Evolutionary conservation across 345 rosid genomes (phyloP).

Genomic region (Hibiscus trionum): DNA sequence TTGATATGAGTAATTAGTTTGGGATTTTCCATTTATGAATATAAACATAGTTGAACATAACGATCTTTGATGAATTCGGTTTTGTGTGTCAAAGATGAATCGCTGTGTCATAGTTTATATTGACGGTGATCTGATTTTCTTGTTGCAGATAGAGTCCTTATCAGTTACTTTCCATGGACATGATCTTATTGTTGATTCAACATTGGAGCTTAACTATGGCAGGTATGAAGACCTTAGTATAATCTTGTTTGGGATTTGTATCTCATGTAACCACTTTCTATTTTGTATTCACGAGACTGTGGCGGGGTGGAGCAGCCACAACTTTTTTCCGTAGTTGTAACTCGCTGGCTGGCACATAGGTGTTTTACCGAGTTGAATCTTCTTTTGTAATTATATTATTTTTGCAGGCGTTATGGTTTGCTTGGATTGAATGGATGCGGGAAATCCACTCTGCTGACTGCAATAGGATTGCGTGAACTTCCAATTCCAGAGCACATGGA

Average conservation of each 20-base stretch:
- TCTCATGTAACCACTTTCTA: not conserved
- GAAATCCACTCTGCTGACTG: constrained; percentile 82
- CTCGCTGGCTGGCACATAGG: too few species aligned
- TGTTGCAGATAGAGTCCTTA: constrained; percentile 84
- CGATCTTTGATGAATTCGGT: not conserved
- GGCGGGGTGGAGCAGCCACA: too few species aligned
- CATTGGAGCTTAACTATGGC: constrained; percentile 95
- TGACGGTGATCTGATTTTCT: not conserved
- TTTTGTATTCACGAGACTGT: not conserved
- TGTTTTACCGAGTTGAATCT: not conserved
- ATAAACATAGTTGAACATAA: not conserved
- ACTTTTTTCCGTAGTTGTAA: too few species aligned
- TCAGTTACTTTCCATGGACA: constrained; percentile 97
- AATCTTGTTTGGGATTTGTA: not conserved
- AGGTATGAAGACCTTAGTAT: constrained; percentile 30
- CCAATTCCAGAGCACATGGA: constrained; percentile 99
- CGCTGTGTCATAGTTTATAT: not conserved
- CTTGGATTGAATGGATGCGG: constrained; percentile 99
- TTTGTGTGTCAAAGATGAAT: not conserved
- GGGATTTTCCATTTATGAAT: constrained; percentile 8
- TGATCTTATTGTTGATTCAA: constrained; percentile 88
- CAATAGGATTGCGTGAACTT: constrained; percentile 78
- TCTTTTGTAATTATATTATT: not conserved
- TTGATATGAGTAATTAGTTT: not conserved
- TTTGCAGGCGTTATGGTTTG: constrained; percentile 83